These are phyloP conservation scores for Metschnikowia orientalis DNA, from an alignment of 805 yeast species.

Conservation along the genomic window DNA sequence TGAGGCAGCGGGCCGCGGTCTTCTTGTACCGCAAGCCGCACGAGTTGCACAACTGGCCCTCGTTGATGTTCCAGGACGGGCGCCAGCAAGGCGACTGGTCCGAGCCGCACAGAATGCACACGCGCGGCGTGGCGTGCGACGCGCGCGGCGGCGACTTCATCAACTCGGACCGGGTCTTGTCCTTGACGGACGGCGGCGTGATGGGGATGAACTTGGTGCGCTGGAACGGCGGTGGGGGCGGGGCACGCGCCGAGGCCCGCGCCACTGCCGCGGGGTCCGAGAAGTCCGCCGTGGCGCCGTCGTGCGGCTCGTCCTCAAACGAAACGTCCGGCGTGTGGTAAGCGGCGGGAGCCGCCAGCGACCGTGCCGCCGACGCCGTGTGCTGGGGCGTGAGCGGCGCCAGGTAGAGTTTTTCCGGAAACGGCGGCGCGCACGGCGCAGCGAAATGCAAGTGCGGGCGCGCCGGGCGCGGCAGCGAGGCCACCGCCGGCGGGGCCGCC, in stretches of 20 bases:
- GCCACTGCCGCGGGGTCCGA: neutral
- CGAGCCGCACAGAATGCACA: conserved; percentile 86
- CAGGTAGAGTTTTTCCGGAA: neutral
- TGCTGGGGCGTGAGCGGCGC: neutral
- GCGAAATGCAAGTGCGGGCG: neutral
- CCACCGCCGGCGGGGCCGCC: conserved; percentile 1
- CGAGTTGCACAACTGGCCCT: conserved; percentile 95
- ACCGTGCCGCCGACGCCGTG: too few relatives aligned
- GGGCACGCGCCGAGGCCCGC: neutral
- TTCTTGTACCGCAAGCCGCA: conserved; percentile 94
- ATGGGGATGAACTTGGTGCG: conserved; percentile 34
- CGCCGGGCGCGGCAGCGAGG: neutral
- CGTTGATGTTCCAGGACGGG: conserved; percentile 88
- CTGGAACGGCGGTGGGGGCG: too few relatives aligned
- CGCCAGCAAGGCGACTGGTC: conserved; percentile 97
- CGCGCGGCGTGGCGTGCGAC: conserved; percentile 38
- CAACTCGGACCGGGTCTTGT: conserved; percentile 28
- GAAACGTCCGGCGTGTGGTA: conserved; percentile 3
- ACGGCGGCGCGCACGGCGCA: conserved; percentile 2
- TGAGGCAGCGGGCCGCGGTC: conserved; percentile 86
- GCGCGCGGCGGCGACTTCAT: conserved; percentile 31
- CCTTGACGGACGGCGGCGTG: conserved; percentile 37
- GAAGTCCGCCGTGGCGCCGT: neutral
- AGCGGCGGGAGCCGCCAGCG: neutral
- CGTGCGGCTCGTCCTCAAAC: neutral